Evolutionary conservation across 1,284 basidiomycete genomes (phyloP).

Genomic region (Cryptococcus maquisensis): DNA sequence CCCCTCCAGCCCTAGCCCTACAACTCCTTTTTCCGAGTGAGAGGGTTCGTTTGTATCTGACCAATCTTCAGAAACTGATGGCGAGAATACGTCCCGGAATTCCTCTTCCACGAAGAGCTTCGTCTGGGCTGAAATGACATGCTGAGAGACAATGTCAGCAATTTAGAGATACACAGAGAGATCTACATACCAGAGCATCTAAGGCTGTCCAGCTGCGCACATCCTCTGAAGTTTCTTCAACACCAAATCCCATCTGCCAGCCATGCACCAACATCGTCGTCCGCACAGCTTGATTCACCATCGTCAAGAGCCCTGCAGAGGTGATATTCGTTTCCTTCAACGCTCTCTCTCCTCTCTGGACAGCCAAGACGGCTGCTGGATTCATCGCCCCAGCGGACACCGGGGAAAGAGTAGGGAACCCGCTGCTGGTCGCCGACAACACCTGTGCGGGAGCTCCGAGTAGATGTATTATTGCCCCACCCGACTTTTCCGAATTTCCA

Average conservation of each 20-base stretch:
- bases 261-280: slow-evolving; percentile 28
- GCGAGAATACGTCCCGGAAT: slow-evolving; percentile 32
- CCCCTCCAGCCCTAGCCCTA: not conserved
- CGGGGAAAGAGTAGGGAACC: slow-evolving; percentile 11
- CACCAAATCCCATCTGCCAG: slow-evolving; percentile 16
- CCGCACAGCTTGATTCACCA: slow-evolving; percentile 16
- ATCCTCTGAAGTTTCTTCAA: slow-evolving; percentile 18
- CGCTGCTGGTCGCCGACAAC: slow-evolving; percentile 15
- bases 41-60: not conserved
- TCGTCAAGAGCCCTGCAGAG: slow-evolving; percentile 6
- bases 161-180: not conserved
- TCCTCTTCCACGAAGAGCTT: slow-evolving; percentile 36
- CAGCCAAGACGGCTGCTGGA: not conserved
- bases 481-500: slow-evolving; percentile 15
- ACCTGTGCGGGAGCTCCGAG: slow-evolving; percentile 31
- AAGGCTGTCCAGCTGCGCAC: slow-evolving; percentile 26
- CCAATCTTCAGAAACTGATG: slow-evolving; percentile 4
- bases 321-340: slow-evolving; percentile 14
- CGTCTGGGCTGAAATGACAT: slow-evolving; percentile 33
- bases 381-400: not conserved
- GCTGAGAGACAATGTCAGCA: slow-evolving; percentile 14
- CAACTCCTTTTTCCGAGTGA: not conserved
- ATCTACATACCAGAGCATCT: slow-evolving; percentile 35
- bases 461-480: slow-evolving; percentile 36
- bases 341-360: not conserved